These are phyloP conservation scores for Cymodocea nodosa DNA, from an alignment of 116 monocot species.

Conservation along the genomic window DNA sequence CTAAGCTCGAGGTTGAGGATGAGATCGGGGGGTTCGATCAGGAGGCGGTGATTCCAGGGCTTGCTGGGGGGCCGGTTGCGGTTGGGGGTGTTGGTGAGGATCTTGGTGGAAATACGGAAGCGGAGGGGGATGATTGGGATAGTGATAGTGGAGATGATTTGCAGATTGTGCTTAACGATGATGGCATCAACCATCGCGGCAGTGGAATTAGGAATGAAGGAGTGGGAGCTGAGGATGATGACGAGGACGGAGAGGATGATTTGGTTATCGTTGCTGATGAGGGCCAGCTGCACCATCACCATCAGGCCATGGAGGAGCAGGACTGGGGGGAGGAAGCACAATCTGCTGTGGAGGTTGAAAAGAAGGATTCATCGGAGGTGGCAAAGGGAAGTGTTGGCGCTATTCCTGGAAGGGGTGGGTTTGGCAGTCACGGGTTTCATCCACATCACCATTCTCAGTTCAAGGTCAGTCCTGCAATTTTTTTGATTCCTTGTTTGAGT, in stretches of 20 bases:
- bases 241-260: constrained; percentile 66
- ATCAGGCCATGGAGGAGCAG: constrained; percentile 35
- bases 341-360: constrained; percentile 49
- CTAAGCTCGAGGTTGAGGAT: constrained; percentile 1
- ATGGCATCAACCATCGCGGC: constrained; percentile 12
- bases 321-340: constrained; percentile 72
- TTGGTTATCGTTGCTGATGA: constrained; percentile 53
- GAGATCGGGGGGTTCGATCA: constrained; percentile 22
- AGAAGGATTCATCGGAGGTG: constrained; percentile 38
- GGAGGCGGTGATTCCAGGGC: constrained; percentile 54
- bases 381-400: constrained; percentile 24
- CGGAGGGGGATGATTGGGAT: constrained; percentile 58
- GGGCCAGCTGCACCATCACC: constrained; percentile 36
- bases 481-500: background rate
- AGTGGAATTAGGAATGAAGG: constrained; percentile 14
- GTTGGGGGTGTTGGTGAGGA: background rate
- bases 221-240: constrained; percentile 39
- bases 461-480: constrained; percentile 60
- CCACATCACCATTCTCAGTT: constrained; percentile 80
- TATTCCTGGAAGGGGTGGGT: constrained; percentile 36
- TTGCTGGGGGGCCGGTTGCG: constrained; percentile 10
- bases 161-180: constrained; percentile 78
- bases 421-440: constrained; percentile 59
- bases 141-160: constrained; percentile 97
- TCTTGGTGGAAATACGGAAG: constrained; percentile 7